phyloP scores from a whole-genome alignment of 2,329 filamentous ascomycete genomes.

The Arachnomyces sp. region DNA sequence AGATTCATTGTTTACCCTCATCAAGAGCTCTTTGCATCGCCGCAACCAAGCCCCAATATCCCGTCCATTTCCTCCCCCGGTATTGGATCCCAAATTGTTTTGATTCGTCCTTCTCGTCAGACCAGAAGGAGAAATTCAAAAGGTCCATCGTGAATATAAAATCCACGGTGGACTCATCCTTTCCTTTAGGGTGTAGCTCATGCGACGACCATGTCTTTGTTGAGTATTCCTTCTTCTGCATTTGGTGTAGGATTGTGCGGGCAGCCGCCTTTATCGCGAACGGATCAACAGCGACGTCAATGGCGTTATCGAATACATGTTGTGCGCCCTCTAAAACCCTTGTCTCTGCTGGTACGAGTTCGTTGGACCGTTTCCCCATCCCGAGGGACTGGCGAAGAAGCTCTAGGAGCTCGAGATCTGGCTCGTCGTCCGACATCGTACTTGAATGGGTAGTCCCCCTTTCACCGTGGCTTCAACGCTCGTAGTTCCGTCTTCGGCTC shows the following conservation, averaged over 20 bases:
- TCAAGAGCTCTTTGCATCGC: slow-evolving; percentile 78
- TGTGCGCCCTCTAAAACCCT: slow-evolving; percentile 75
- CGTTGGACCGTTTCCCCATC: slow-evolving; percentile 47
- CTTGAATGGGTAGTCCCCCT: slow-evolving; percentile 19
- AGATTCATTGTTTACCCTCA: slow-evolving; percentile 52
- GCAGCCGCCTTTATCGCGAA: slow-evolving; percentile 74
- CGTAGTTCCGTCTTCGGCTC: slow-evolving; percentile 5
- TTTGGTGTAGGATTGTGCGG: slow-evolving; percentile 65
- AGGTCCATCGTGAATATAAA: slow-evolving; percentile 98
- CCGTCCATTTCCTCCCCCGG: slow-evolving; percentile 72
- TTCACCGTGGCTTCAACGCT: slow-evolving; percentile 4
- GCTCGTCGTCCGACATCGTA: slow-evolving; percentile 81
- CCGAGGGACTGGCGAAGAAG: slow-evolving; percentile 74
- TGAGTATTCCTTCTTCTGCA: slow-evolving; percentile 77
- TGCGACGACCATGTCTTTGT: slow-evolving; percentile 80
- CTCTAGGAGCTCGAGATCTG: slow-evolving; percentile 76
- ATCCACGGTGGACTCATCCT: slow-evolving; percentile 69
- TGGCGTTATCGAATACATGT: slow-evolving; percentile 82
- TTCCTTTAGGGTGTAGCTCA: slow-evolving; percentile 76
- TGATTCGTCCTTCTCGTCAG: slow-evolving; percentile 52
- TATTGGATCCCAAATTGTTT: slow-evolving; percentile 80
- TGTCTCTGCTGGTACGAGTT: slow-evolving; percentile 59
- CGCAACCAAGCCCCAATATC: slow-evolving; percentile 91
- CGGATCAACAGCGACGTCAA: slow-evolving; percentile 86
- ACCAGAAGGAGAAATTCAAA: slow-evolving; percentile 97